These are phyloP conservation scores for Penicillium argentinense DNA, from an alignment of 495 filamentous ascomycete genomes.

Conservation along the genomic window DNA sequence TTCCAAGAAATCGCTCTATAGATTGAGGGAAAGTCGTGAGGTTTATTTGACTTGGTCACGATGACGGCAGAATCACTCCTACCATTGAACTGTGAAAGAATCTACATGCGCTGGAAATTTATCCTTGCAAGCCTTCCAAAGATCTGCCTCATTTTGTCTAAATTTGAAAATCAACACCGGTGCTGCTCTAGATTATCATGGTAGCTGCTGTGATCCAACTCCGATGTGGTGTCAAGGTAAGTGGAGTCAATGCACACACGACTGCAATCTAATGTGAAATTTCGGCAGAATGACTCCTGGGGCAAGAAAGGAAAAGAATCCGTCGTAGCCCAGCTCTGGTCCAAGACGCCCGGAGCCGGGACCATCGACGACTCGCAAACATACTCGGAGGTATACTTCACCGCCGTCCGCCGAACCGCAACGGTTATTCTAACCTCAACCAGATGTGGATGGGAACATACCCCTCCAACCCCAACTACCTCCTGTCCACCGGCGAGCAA, in stretches of 20 bases:
- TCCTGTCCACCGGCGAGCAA: conserved; percentile 60
- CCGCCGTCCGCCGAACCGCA: too few relatives aligned
- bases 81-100: too few relatives aligned
- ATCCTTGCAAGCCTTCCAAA: too few relatives aligned
- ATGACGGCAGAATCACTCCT: conserved; percentile 20
- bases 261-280: neutral
- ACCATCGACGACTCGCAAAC: conserved; percentile 40
- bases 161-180: neutral
- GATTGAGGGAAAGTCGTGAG: too few relatives aligned
- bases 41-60: too few relatives aligned
- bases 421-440: neutral
- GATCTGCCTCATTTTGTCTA: neutral
- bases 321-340: conserved; percentile 40
- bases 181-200: conserved; percentile 17
- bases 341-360: conserved; percentile 39
- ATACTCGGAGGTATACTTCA: conserved; percentile 45
- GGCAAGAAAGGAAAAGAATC: conserved; percentile 49
- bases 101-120: too few relatives aligned
- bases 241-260: neutral
- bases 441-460: conserved; percentile 85
- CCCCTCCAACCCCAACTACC: conserved; percentile 64
- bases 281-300: conserved; percentile 45
- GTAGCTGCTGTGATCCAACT: conserved; percentile 42
- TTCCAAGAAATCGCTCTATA: too few relatives aligned
- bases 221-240: conserved; percentile 42